Conservation (phyloP, 306 rosid genomes). For the Cucumis melo region DNA sequence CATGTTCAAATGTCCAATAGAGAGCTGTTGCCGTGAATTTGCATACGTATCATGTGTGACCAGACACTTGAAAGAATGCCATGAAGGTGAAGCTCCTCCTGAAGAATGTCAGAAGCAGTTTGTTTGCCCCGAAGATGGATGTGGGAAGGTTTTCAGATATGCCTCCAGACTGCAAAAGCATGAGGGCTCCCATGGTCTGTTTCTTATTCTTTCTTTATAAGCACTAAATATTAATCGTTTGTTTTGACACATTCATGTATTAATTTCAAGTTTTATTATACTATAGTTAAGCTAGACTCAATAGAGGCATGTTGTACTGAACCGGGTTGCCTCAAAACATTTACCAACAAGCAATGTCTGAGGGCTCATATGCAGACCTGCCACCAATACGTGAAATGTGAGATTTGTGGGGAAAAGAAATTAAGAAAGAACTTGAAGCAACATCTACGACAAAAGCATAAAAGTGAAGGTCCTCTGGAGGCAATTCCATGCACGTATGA, state of each 20-base stretch:
- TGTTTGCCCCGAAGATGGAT: slow-evolving; percentile 51
- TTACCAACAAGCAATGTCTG: slow-evolving; percentile 49
- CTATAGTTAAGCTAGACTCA: slow-evolving; percentile 57
- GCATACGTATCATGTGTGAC: slow-evolving; percentile 30
- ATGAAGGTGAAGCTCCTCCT: slow-evolving; percentile 20
- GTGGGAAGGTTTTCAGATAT: slow-evolving; percentile 58
- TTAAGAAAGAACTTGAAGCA: slow-evolving; percentile 66
- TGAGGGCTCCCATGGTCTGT: slow-evolving; percentile 64
- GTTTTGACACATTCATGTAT: no score
- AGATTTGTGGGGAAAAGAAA: slow-evolving; percentile 47
- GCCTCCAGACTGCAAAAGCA: slow-evolving; percentile 46
- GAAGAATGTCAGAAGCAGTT: slow-evolving; percentile 24
- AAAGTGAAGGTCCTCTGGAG: slow-evolving; percentile 12
- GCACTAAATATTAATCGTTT: neutral
- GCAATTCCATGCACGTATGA: slow-evolving; percentile 32
- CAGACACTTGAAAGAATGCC: slow-evolving; percentile 50
- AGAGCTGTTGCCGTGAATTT: slow-evolving; percentile 44
- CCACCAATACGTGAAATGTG: slow-evolving; percentile 51
- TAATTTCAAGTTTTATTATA: neutral
- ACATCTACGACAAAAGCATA: slow-evolving; percentile 43
- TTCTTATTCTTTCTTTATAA: neutral
- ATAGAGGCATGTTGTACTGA: slow-evolving; percentile 54
- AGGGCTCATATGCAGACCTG: slow-evolving; percentile 48
- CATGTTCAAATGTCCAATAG: slow-evolving; percentile 50
- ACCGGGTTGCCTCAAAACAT: slow-evolving; percentile 57